Evolutionary conservation across 495 filamentous ascomycete species (phyloP).

Genomic region (Lichina pygmaea): DNA sequence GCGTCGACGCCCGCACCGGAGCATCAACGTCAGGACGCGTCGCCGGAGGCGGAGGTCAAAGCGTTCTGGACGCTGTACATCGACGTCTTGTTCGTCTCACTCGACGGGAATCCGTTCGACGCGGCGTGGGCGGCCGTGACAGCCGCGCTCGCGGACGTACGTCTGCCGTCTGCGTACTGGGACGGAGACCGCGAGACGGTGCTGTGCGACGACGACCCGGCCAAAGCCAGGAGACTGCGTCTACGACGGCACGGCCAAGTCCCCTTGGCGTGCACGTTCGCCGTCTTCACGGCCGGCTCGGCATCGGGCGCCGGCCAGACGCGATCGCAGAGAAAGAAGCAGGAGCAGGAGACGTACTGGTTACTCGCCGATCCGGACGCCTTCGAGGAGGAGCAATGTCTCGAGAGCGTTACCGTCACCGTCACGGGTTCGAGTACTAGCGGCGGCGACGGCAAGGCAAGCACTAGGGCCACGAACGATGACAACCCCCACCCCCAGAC

Average conservation of each 20-base stretch:
- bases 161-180: constrained; percentile 61
- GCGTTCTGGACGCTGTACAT: constrained; percentile 90
- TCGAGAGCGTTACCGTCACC: constrained; percentile 45
- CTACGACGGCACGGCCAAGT: constrained; percentile 18
- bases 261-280: constrained; percentile 46
- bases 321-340: constrained; percentile 21
- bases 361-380: constrained; percentile 70
- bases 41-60: constrained; percentile 26
- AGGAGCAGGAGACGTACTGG: constrained; percentile 29
- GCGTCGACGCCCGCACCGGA: constrained; percentile 7
- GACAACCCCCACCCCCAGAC: neutral
- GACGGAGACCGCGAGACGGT: constrained; percentile 56
- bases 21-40: constrained; percentile 10
- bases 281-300: constrained; percentile 27
- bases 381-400: constrained; percentile 60
- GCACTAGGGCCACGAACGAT: neutral
- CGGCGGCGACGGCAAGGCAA: constrained; percentile 11
- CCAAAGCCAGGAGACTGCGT: constrained; percentile 21
- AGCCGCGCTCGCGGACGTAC: constrained; percentile 55
- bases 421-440: constrained; percentile 13
- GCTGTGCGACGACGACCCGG: constrained; percentile 35
- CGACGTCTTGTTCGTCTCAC: constrained; percentile 66
- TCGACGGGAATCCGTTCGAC: constrained; percentile 79
- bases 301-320: constrained; percentile 9
- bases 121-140: constrained; percentile 64